Base-by-base conservation (phyloP, 495 filamentous ascomycete species). In the Jackrogersella multiformis region DNA sequence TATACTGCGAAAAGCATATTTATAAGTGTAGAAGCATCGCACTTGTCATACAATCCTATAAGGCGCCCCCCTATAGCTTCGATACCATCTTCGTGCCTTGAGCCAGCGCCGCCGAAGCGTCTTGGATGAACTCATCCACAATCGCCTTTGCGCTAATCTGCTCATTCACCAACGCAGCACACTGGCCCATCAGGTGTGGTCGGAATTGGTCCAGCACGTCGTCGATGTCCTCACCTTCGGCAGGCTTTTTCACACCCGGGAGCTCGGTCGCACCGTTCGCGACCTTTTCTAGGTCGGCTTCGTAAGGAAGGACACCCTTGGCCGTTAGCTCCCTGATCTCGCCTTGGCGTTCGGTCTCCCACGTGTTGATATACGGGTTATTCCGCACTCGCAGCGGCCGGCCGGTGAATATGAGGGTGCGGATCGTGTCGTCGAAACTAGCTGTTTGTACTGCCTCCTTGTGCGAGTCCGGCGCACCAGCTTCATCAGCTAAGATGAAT, bases 361-460 rank as follows among this genome's bases (percentile, higher is more conserved):
- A 99, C 83, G 97, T 92, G 73, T 86, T 59, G 73, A 99, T 97
- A 78, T 98, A 99, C 6, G 87, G 70, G 81, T 98, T 99, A 70
- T 87, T 94, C 68, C 94, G 89, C 57, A 99, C 95, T 64, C 95
- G 91, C 62, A 99, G 83, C 38, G 95, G 95, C 44, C 95, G 92
- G 51, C 95, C 93, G 61, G 95, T 99, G 86, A 98, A 99, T 79
- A 99, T 99, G 70, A 97, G 92, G 16, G 95, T 99, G 62, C 92
- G 90, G 72, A 98, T 84, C 69, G 94, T 97, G 78, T 98, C 95
- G 81, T 97, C 92, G 77, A 93, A 97, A 61, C 90, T 87, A 63
- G 94, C 85, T 34, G 95, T 98, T 73, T 89, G 86, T 52, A 99
- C 95, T 54, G 95, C 92, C 83, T 99, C 96, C 81, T 99, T 95